Evolutionary conservation across 176 grass and related monocot species (phyloP).

Genomic region (Cocos nucifera): DNA sequence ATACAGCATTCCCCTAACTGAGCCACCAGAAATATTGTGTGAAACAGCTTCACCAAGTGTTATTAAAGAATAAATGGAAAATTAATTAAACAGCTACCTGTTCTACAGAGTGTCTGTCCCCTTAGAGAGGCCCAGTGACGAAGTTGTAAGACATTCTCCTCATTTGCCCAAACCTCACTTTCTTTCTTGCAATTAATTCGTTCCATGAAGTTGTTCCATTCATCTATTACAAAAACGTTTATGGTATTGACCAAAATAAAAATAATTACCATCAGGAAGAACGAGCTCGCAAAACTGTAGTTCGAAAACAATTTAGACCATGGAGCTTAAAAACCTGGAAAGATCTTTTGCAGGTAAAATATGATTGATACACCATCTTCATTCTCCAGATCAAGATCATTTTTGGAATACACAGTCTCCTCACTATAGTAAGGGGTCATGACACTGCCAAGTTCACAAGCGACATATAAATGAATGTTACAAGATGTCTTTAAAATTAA

Average conservation of each 20-base stretch:
- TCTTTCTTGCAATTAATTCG: constrained; percentile 84
- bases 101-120: constrained; percentile 93
- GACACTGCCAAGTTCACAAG: constrained; percentile 40
- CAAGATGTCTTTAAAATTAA: too few species aligned
- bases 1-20: constrained; percentile 98
- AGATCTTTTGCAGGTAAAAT: constrained; percentile 99
- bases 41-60: not conserved
- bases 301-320: too few species aligned
- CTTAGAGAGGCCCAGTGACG: constrained; percentile 91
- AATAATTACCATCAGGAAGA: too few species aligned
- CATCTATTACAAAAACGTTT: constrained; percentile 39
- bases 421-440: constrained; percentile 98
- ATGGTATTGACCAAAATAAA: too few species aligned
- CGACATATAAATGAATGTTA: too few species aligned
- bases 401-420: constrained; percentile 91
- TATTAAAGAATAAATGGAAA: not conserved
- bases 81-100: constrained; percentile 29
- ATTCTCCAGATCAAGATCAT: constrained; percentile 98
- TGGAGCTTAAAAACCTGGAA: constrained; percentile 51
- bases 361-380: constrained; percentile 97
- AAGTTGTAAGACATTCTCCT: constrained; percentile 86
- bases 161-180: constrained; percentile 89
- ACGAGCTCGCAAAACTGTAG: not conserved
- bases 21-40: constrained; percentile 15
- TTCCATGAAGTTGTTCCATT: constrained; percentile 98